Evolutionary conservation across 2,329 filamentous ascomycete species (phyloP).

Genomic region (Fusarium drepaniforme): DNA sequence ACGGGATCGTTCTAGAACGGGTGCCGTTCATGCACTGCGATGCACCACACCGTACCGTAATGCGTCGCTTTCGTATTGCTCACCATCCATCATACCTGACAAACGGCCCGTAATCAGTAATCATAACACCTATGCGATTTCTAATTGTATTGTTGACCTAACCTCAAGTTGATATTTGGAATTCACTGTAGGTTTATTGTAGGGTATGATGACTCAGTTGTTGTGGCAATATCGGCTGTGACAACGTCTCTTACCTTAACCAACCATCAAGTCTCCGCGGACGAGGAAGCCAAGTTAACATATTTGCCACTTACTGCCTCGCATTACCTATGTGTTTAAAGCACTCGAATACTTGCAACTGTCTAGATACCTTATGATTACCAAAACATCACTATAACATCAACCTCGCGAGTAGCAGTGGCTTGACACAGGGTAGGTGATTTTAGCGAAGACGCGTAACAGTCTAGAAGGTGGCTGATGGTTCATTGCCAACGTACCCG

Average conservation of each 20-base stretch:
- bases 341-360: background rate
- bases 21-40: background rate
- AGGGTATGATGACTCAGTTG: background rate
- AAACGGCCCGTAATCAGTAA: background rate
- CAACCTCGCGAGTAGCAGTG: background rate
- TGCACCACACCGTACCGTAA: background rate
- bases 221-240: background rate
- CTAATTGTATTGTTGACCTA: background rate
- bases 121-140: background rate
- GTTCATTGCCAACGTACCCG: background rate
- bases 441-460: background rate
- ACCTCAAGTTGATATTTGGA: background rate
- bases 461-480: background rate
- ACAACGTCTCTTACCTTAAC: background rate
- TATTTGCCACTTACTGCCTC: background rate
- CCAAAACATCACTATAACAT: background rate
- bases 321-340: background rate
- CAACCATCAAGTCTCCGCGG: background rate
- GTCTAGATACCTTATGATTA: background rate
- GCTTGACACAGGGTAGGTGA: background rate
- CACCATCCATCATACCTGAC: background rate
- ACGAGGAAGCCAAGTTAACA: background rate
- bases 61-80: constrained; percentile 13
- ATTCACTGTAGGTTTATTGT: background rate
- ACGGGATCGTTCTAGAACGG: constrained; percentile 17